Evolutionary conservation across 1,284 basidiomycete genomes (phyloP), one percentile per base, ranked within the genome.

Genomic region (Caloboletus inedulis): DNA sequence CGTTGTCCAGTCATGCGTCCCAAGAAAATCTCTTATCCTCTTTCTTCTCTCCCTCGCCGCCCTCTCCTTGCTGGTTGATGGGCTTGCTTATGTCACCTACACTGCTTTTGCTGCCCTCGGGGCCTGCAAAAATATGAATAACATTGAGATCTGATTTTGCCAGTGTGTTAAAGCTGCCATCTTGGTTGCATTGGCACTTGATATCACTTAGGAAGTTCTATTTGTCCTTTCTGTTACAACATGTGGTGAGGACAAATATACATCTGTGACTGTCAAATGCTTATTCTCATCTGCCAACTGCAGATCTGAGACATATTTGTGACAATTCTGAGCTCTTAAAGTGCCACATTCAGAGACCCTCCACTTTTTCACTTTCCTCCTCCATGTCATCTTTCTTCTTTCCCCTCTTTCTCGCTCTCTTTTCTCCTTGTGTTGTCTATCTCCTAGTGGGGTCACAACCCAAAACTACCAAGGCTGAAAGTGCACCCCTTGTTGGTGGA

Each of bases 51-150:
- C 84, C 51, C 74, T 91, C 47, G 64, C 84, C 70, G 84, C 94
- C 74, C 59, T 95, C 73, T 77, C 94, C 69, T 84, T 91, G 80
- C 81, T 99, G 75, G 74, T 94, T 72, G 80, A 99, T 79, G 78
- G 95, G 51, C 72, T 87, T 46, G 74, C 83, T 8, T 85, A 88
- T 62, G 80, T 85, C 46, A 69, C 81, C 21, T 78, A 86, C 59
- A 74, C 81, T 35, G 82, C 84, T 33, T 69, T 91, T 47, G 87
- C 86, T 14, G 80, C 82, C 16, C 70, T 90, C 25, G 86, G 86
- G 12, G 77, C 85, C 7, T 90, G 82, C 80, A 89, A 90, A 69
- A 87, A 90, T 54, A 71, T 87, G 47, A 77, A 80, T 27, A 86
- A 86, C 33, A 76, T 85, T 35, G 74, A 82, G 39, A 80, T 90